Percentiles rank a stretch among this genome's conserved stretches.
phyloP scores from a whole-genome alignment of 2,329 filamentous ascomycete species.

The Hypoxylon sp. region DNA sequence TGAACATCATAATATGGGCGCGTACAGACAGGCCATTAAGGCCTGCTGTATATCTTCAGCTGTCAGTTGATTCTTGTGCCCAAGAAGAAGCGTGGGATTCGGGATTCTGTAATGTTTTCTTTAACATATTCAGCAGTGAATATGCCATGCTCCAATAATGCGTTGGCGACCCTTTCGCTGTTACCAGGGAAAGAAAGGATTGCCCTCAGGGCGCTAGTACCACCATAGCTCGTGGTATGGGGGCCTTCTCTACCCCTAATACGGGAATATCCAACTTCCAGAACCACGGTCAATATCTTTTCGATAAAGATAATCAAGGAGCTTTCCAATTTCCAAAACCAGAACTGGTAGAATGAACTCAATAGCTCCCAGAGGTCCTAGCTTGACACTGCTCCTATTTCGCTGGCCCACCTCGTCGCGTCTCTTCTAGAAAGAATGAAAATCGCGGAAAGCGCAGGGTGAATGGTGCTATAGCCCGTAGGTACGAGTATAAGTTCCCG shows the following conservation, averaged over 20 bases:
- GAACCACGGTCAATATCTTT: neutral
- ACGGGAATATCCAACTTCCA: neutral
- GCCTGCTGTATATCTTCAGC: conserved; percentile 3
- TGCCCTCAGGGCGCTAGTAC: neutral
- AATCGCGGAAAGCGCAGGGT: neutral
- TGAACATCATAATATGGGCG: neutral
- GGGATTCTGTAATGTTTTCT: neutral
- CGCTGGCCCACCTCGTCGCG: neutral
- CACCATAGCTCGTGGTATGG: neutral
- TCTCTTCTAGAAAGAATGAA: neutral
- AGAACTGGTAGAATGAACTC: neutral
- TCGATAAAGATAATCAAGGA: neutral
- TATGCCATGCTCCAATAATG: neutral
- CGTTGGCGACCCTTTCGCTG: neutral
- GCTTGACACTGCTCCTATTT: neutral
- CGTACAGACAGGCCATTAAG: neutral
- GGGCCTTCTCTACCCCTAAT: neutral
- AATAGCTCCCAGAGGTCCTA: neutral
- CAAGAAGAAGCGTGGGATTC: neutral
- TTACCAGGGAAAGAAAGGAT: neutral
- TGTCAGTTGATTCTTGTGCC: neutral
- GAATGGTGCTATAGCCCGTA: neutral
- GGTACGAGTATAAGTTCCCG: neutral
- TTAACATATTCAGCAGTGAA: conserved; percentile 4
- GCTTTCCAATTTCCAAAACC: neutral